phyloP scores from a whole-genome alignment of 345 rosid species.

The Sisymbrium irio region DNA sequence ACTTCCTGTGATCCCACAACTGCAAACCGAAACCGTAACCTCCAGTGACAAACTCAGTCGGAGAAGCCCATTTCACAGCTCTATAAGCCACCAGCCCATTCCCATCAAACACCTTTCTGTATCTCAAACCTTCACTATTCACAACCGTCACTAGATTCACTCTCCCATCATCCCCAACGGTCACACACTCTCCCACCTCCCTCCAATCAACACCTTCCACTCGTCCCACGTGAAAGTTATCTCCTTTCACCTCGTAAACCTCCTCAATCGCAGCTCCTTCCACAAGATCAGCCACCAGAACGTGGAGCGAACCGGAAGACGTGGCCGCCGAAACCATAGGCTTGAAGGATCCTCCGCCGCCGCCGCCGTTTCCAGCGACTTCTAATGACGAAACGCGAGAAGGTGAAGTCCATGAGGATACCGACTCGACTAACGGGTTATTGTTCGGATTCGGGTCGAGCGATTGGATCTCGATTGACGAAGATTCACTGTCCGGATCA shows the following conservation, averaged over 20 bases:
- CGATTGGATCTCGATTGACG: constrained; percentile 58
- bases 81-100: constrained; percentile 72
- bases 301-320: constrained; percentile 54
- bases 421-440: constrained; percentile 20
- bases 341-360: constrained; percentile 18
- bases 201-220: constrained; percentile 63
- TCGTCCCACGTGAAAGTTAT: constrained; percentile 53
- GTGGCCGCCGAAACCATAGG: constrained; percentile 59
- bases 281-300: constrained; percentile 38
- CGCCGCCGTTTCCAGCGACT: constrained; percentile 29
- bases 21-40: constrained; percentile 79
- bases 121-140: constrained; percentile 37
- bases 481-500: constrained; percentile 49
- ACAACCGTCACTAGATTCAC: constrained; percentile 47
- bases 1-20: constrained; percentile 86
- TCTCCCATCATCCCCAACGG: constrained; percentile 60
- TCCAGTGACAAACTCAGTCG: constrained; percentile 81
- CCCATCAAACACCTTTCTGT: constrained; percentile 59
- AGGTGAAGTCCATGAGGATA: constrained; percentile 56
- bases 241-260: constrained; percentile 32
- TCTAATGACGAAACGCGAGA: constrained; percentile 68
- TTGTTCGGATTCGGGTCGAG: constrained; percentile 37
- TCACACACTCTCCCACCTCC: constrained; percentile 63
- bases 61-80: constrained; percentile 84
- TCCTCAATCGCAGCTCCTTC: constrained; percentile 34